Base-by-base conservation (phyloP, 164 flowering plant species). In the Paratinospora sagittata region DNA sequence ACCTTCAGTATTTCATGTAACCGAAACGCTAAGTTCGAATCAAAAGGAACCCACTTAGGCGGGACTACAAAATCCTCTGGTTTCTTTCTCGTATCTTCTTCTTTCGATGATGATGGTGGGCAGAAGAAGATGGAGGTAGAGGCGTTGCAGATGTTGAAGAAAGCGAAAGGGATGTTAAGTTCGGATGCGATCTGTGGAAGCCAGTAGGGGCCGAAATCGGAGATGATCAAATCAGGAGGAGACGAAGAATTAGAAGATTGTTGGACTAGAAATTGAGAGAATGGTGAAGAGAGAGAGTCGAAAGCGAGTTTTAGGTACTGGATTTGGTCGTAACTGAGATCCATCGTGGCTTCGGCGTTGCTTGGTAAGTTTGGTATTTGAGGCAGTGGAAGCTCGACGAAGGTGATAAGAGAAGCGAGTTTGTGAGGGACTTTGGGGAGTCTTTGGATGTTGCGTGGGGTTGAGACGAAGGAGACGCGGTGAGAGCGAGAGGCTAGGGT, bases 111-210 rank as follows among this genome's bases (percentile, higher is more conserved):
- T 1, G 57, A 49, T 0, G 65, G 65, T 7, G 65, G 65, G 0
- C 65, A 36, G 34, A 30, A 27, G 65, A 63, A 63, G 34, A 19
- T 0, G 0, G 34, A 0, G 2, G 33, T 7, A 14, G 65, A 13
- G 34, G 65, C 65, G 34, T 63, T 63, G 34, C 27, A 63, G 4
- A 63, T 24, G 34, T 33, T 63, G 34, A 63, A 63, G 65, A 63
- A 63, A 21, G 36, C 36, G 34, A 36, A 63, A 11, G 65, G 65
- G 33, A 63, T 11, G 34, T 11, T 11, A 21, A 63, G 65, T 17
- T 63, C 17, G 16, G 65, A 8, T 10, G 65, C 65, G 19, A 63
- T 63, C 1, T 13, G 34, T 2, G 65, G 65, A 7, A 63, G 34
- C 65, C 65, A 63, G 65, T 24, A 16, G 4, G 14, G 12, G 36